Evolutionary conservation across 2,329 filamentous ascomycete species (phyloP).

Genomic region (Scorias spongiosa): DNA sequence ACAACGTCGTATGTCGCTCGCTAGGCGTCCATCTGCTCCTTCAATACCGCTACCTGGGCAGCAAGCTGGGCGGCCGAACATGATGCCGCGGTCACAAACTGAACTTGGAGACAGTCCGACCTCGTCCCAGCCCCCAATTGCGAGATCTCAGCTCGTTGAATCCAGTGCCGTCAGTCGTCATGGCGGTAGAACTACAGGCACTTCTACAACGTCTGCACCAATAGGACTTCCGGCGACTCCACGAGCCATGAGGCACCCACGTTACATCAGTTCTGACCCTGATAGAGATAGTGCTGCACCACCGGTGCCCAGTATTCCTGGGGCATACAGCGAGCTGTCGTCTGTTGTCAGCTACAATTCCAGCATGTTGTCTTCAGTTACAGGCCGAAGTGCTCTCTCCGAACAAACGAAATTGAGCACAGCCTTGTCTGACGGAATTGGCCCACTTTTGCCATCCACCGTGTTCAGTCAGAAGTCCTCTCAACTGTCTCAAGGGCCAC

Average conservation of each 20-base stretch:
- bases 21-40: constrained; percentile 63
- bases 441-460: constrained; percentile 31
- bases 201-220: constrained; percentile 36
- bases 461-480: constrained; percentile 28
- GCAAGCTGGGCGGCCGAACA: constrained; percentile 24
- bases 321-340: constrained; percentile 23
- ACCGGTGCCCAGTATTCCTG: constrained; percentile 42
- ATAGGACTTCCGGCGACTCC: constrained; percentile 83
- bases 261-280: constrained; percentile 47
- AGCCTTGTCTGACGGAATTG: constrained; percentile 22
- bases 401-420: constrained; percentile 20
- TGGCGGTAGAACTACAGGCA: constrained; percentile 19
- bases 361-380: constrained; percentile 3
- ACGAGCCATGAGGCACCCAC: constrained; percentile 70
- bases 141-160: constrained; percentile 52
- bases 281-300: constrained; percentile 35
- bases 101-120: constrained; percentile 31
- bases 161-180: constrained; percentile 32
- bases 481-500: constrained; percentile 15
- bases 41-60: constrained; percentile 61
- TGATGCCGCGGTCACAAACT: constrained; percentile 21
- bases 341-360: constrained; percentile 14
- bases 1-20: constrained; percentile 70
- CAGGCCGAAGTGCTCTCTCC: constrained; percentile 1
- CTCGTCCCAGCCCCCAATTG: constrained; percentile 23